Evolutionary conservation across 148 eudicot species (phyloP).

Genomic region (Rhododendron molle): DNA sequence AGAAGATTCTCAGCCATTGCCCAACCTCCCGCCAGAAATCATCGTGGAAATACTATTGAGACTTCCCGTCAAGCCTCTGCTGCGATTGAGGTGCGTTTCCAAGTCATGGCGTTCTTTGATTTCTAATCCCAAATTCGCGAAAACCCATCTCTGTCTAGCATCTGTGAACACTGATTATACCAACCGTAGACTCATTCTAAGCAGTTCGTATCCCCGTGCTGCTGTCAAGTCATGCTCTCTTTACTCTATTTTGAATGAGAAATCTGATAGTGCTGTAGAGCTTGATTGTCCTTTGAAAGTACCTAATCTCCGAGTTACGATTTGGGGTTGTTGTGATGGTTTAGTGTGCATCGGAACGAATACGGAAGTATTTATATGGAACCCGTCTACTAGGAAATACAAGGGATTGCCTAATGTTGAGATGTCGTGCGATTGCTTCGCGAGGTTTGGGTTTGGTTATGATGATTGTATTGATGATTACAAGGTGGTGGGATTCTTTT

Average conservation of each 20-base stretch:
- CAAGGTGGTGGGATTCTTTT: conserved; percentile 18
- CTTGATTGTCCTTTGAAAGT: not conserved
- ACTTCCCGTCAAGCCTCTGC: not conserved
- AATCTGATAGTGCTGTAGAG: not conserved
- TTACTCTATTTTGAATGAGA: not conserved
- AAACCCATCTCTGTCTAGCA: not conserved
- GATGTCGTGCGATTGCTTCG: not conserved
- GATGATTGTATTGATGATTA: conserved; percentile 29
- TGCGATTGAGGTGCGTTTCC: not conserved
- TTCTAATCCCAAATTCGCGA: not conserved
- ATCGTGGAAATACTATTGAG: too few species aligned
- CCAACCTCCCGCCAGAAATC: not conserved
- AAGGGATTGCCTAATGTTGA: conserved; percentile 6
- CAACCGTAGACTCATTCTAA: too few species aligned
- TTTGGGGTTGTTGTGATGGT: not conserved
- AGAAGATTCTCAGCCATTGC: not conserved
- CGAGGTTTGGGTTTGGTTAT: conserved; percentile 30
- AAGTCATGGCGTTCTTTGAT: not conserved
- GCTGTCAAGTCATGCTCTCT: not conserved
- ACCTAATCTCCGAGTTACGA: not conserved
- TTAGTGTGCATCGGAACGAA: not conserved
- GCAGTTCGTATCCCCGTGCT: too few species aligned
- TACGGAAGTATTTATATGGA: not conserved
- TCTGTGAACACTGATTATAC: not conserved
- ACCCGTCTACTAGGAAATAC: not conserved